These are phyloP conservation scores for Chytriomyces sp. DNA, from an alignment of 192 early-diverging fungal genomes.

Conservation along the genomic window DNA sequence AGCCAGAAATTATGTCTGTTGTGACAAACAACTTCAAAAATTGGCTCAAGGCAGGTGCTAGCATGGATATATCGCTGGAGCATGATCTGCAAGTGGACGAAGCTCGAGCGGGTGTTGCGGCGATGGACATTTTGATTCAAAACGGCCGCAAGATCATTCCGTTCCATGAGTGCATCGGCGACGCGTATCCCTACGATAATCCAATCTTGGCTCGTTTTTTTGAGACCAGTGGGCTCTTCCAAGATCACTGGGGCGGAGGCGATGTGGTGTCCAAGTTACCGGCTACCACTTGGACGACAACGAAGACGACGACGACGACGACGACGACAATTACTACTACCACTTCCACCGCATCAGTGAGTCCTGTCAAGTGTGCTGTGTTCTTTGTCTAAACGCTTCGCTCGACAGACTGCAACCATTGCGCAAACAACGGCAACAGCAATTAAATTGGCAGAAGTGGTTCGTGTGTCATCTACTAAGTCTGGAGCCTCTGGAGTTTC, in stretches of 20 bases:
- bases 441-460: too few relatives aligned
- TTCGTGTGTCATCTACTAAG: too few relatives aligned
- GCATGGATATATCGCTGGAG: not conserved
- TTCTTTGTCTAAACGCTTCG: too few relatives aligned
- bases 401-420: too few relatives aligned
- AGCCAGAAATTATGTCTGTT: too few relatives aligned
- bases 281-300: not conserved
- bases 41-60: not conserved
- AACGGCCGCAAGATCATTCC: not conserved
- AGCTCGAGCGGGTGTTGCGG: not conserved
- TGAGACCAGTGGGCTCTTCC: not conserved
- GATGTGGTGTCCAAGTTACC: too few relatives aligned
- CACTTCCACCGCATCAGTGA: not conserved
- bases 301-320: not conserved
- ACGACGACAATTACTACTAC: not conserved
- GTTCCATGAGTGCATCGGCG: constrained; percentile 7
- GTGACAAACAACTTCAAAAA: not conserved
- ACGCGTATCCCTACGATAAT: not conserved
- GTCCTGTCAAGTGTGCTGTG: too few relatives aligned
- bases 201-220: not conserved
- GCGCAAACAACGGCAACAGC: too few relatives aligned
- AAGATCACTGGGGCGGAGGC: not conserved
- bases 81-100: not conserved
- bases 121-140: constrained; percentile 7
- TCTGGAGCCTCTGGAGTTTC: too few relatives aligned